phyloP scores from a whole-genome alignment of 75 land plant species.

The Chamaecyparis obtusa region DNA sequence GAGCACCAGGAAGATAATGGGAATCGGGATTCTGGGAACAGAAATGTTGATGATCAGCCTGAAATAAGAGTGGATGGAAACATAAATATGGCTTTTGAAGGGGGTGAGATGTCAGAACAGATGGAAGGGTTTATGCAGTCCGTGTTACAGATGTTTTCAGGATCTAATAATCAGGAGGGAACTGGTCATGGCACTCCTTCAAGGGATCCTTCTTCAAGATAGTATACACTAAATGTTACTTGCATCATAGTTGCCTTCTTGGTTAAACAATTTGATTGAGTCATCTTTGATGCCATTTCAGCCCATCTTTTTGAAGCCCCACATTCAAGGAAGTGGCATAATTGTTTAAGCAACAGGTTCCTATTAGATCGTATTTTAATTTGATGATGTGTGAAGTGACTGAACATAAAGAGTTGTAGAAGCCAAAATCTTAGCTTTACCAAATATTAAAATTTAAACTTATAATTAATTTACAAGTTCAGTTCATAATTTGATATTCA shows the following conservation, averaged over 20 bases:
- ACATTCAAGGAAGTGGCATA: neutral
- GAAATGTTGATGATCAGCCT: constrained; percentile 6
- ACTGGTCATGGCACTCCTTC: constrained; percentile 2
- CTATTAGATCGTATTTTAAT: neutral
- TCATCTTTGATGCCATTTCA: neutral
- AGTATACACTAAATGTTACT: neutral
- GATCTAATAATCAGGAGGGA: constrained; percentile 8
- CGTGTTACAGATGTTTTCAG: constrained; percentile 19
- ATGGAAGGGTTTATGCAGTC: constrained; percentile 28
- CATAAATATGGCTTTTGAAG: constrained; percentile 23
- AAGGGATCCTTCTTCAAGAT: constrained; percentile 4
- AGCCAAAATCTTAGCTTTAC: neutral
- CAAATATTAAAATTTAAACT: neutral
- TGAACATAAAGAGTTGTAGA: neutral
- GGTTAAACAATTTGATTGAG: neutral
- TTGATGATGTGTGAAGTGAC: neutral
- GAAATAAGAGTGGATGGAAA: constrained; percentile 17
- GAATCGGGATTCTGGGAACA: neutral
- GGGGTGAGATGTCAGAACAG: constrained; percentile 25
- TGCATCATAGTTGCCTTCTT: neutral
- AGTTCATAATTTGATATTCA: neutral
- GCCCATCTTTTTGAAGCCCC: neutral
- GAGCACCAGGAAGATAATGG: constrained; percentile 11
- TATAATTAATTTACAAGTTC: neutral
- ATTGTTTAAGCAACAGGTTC: neutral